A percentile compares a stretch with the other conserved stretches of the same genome.
Evolutionary conservation across 2,329 filamentous ascomycete species (phyloP).

Genomic region (Hypoxylon sp.): DNA sequence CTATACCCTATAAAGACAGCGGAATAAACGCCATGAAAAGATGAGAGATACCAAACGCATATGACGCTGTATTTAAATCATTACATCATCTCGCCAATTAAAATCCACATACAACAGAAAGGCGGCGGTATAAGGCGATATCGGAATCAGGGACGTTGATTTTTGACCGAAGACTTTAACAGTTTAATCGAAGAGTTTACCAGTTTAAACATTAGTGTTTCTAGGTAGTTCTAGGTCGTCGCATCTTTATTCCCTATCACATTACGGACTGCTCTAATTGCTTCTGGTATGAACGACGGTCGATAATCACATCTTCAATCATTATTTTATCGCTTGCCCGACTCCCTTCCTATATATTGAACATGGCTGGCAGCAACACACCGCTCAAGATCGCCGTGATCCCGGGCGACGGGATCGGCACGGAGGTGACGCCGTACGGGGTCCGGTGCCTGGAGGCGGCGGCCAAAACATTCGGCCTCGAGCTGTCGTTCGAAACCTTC

Average conservation of each 20-base stretch:
- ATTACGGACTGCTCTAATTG: too few relatives aligned
- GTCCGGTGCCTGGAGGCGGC: conserved; percentile 69
- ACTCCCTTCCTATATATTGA: neutral
- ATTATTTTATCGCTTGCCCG: too few relatives aligned
- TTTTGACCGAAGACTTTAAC: conserved; percentile 9
- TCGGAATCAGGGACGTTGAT: conserved; percentile 8
- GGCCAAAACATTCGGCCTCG: conserved; percentile 60
- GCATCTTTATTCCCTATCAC: too few relatives aligned
- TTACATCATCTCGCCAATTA: neutral
- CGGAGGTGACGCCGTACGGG: conserved; percentile 73
- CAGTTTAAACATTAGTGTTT: too few relatives aligned
- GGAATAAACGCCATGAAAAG: too few relatives aligned
- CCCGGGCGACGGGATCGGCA: conserved; percentile 76
- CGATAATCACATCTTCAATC: too few relatives aligned
- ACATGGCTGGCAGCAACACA: conserved; percentile 18
- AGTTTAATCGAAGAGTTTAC: too few relatives aligned
- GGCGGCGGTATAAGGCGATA: conserved; percentile 3
- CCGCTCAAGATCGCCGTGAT: conserved; percentile 68
- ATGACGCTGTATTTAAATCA: neutral
- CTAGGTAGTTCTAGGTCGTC: too few relatives aligned
- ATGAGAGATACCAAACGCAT: neutral
- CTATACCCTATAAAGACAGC: too few relatives aligned
- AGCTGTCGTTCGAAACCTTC: conserved; percentile 70
- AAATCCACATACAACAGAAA: neutral
- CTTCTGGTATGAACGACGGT: too few relatives aligned